Evolutionary conservation across 1,139 yeast genomes (phyloP).

Genomic region (Yamadazyma sp.): DNA sequence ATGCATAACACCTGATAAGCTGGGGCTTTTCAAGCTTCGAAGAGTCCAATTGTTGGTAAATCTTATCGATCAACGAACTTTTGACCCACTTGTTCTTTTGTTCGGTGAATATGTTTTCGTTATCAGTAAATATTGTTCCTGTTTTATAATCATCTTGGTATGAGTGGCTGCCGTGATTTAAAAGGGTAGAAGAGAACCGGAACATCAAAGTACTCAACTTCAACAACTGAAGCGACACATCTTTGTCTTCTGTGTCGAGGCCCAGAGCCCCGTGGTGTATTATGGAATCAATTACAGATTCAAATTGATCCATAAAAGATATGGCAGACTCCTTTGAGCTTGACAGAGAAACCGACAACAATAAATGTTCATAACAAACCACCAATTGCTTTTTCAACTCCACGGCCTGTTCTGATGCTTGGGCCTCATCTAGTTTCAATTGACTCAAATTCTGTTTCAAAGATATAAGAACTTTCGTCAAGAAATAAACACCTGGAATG

Average conservation of each 20-base stretch:
- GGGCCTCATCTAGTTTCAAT: neutral
- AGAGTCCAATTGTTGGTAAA: conserved; percentile 1
- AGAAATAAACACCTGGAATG: conserved; percentile 2
- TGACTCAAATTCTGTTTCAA: conserved; percentile 8
- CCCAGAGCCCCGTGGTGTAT: neutral
- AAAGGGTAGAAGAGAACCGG: conserved; percentile 20
- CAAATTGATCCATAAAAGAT: conserved; percentile 16
- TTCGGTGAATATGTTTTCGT: conserved; percentile 18
- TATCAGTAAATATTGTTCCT: conserved; percentile 24
- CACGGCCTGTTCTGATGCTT: neutral
- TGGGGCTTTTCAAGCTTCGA: neutral
- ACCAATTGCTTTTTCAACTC: conserved; percentile 6
- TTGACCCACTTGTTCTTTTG: conserved; percentile 31
- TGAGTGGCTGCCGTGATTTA: conserved; percentile 10
- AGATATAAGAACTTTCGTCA: conserved; percentile 6
- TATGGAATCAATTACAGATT: conserved; percentile 11
- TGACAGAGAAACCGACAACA: neutral
- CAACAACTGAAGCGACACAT: conserved; percentile 24
- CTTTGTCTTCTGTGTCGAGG: neutral
- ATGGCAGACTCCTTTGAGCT: conserved; percentile 6
- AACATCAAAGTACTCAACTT: conserved; percentile 24
- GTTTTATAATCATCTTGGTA: conserved; percentile 16
- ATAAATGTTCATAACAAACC: neutral
- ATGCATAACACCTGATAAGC: conserved; percentile 7
- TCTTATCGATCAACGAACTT: conserved; percentile 4